Conservation (phyloP, 257 asterid genomes). For the Solanum lycopersicoides region DNA sequence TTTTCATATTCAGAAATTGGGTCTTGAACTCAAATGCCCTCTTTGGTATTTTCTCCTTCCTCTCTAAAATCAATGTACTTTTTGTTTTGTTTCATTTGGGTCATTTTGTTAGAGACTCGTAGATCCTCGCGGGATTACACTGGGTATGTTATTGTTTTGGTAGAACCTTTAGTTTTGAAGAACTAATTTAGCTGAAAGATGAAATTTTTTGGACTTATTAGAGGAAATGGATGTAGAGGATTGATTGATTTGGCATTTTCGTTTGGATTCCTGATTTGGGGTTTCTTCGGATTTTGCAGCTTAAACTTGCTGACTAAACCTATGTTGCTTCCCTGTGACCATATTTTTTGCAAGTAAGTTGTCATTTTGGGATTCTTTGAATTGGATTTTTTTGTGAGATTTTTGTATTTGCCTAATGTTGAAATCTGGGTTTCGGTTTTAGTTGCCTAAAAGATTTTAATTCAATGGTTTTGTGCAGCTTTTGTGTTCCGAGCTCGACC, state of each 20-base stretch:
- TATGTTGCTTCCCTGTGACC: constrained; percentile 76
- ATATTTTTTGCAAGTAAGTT: constrained; percentile 80
- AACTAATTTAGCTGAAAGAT: background rate
- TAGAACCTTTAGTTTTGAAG: background rate
- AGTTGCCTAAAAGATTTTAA: background rate
- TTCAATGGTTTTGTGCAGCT: constrained; percentile 22
- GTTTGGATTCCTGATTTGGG: background rate
- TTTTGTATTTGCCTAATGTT: background rate
- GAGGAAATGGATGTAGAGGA: background rate
- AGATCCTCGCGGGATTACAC: background rate
- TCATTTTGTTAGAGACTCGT: background rate
- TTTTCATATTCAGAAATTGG: constrained; percentile 70
- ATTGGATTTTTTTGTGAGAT: background rate
- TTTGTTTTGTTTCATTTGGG: background rate
- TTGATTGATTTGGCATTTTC: background rate
- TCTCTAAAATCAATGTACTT: background rate
- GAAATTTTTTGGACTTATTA: rapidly evolving
- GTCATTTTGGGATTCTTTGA: background rate
- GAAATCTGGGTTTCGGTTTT: background rate
- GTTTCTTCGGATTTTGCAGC: constrained; percentile 24
- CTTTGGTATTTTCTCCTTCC: constrained; percentile 33
- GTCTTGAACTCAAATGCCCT: constrained; percentile 86
- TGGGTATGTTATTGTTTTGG: background rate
- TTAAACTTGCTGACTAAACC: constrained; percentile 63
- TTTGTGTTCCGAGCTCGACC: constrained; percentile 27